A percentile compares a stretch with the other conserved stretches of the same genome.
phyloP scores from a whole-genome alignment of 345 rosid genomes.

The Abelmoschus esculentus region DNA sequence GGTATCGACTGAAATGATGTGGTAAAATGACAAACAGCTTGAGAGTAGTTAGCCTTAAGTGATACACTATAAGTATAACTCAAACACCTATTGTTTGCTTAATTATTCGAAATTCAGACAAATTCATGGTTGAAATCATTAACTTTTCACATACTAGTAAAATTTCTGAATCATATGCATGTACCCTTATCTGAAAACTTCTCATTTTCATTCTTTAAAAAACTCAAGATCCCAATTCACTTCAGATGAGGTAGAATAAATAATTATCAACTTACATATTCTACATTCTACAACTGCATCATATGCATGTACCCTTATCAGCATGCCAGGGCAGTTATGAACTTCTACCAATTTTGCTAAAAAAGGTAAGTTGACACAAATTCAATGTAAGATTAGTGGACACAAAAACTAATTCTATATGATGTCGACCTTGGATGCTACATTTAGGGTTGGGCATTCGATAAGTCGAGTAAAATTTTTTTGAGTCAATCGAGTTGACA shows the following conservation, averaged over 20 bases:
- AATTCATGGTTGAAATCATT: not conserved
- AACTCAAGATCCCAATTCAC: not conserved
- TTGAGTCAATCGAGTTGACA: no score
- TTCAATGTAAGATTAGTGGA: no score
- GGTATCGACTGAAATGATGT: not conserved
- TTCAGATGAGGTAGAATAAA: not conserved
- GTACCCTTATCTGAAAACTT: no score
- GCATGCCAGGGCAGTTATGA: not conserved
- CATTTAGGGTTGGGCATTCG: not conserved
- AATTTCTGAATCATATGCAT: no score
- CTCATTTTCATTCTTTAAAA: not conserved
- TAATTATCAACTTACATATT: slow-evolving; percentile 2
- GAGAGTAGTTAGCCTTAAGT: not conserved
- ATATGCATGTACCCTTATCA: not conserved
- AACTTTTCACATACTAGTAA: not conserved
- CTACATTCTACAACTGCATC: not conserved
- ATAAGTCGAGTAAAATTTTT: no score
- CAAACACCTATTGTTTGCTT: not conserved
- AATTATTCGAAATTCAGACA: not conserved
- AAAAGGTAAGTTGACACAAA: no score
- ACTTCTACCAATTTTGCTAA: no score
- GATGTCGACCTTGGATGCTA: not conserved
- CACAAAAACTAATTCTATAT: no score
- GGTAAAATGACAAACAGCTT: not conserved
- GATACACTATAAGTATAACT: not conserved